phyloP scores from a whole-genome alignment of 768 basidiomycete genomes.

The Harrya chromipes region DNA sequence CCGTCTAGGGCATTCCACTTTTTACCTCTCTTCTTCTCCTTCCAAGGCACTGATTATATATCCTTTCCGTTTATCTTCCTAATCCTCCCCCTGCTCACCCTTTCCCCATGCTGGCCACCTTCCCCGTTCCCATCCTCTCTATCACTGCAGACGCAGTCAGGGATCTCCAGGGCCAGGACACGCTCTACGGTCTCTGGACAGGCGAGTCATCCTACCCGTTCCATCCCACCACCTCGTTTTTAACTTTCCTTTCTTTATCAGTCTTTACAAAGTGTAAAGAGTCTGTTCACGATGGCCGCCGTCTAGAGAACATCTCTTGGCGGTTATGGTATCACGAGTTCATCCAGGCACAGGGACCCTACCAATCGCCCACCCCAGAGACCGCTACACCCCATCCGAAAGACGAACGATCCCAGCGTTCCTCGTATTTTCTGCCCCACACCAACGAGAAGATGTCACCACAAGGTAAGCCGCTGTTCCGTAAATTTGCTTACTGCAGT shows the following conservation, averaged over 20 bases:
- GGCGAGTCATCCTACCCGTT: conserved; percentile 38
- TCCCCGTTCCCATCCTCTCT: conserved; percentile 65
- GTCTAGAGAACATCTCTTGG: conserved; percentile 89
- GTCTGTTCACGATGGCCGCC: conserved; percentile 71
- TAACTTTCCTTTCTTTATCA: conserved; percentile 27
- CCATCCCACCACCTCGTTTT: conserved; percentile 5
- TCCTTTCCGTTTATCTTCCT: conserved; percentile 9
- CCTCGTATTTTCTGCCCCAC: conserved; percentile 28
- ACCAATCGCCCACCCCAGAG: conserved; percentile 29
- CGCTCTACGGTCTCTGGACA: conserved; percentile 65
- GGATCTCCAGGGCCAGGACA: conserved; percentile 66
- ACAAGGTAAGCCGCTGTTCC: conserved; percentile 13
- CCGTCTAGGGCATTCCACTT: conserved; percentile 6
- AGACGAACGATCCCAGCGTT: conserved; percentile 18
- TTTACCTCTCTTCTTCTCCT: conserved; percentile 14
- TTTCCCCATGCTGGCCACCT: conserved; percentile 53
- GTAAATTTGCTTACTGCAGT: conserved; percentile 8
- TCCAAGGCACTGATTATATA: conserved; percentile 19
- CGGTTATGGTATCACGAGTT: conserved; percentile 75
- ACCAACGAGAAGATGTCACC: conserved; percentile 12
- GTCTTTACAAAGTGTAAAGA: conserved; percentile 86
- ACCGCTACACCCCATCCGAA: conserved; percentile 15
- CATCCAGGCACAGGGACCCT: conserved; percentile 32
- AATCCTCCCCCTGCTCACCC: conserved; percentile 1
- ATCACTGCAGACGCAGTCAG: conserved; percentile 63